A percentile compares a stretch with the other conserved stretches of the same genome.
phyloP scores from a whole-genome alignment of 306 rosid species.

The Lagenaria siceraria region DNA sequence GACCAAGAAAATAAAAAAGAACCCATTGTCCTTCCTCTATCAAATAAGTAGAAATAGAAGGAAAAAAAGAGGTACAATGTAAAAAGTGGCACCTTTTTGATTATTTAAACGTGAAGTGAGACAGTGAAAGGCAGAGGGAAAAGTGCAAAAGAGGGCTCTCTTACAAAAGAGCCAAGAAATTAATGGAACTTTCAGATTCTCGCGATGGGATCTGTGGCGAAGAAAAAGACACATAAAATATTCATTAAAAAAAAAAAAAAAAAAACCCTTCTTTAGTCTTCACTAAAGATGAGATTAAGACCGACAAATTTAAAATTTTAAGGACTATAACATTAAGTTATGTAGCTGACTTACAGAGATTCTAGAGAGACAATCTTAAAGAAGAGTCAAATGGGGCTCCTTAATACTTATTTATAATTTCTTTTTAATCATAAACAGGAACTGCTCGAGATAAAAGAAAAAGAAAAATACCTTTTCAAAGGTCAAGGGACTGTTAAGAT shows the following conservation, averaged over 20 bases:
- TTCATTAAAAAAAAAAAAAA: background rate
- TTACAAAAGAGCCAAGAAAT: slow-evolving; percentile 5
- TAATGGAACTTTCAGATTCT: slow-evolving; percentile 24
- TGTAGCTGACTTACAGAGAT: background rate
- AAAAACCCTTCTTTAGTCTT: background rate
- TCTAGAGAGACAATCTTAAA: background rate
- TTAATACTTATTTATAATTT: background rate
- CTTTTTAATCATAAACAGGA: background rate
- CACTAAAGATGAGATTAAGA: background rate
- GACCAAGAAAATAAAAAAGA: slow-evolving; percentile 29
- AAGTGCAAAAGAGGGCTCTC: background rate
- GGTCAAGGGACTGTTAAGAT: background rate
- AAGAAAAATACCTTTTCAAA: background rate
- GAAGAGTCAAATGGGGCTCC: background rate
- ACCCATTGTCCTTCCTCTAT: slow-evolving; percentile 23
- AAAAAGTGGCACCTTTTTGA: background rate
- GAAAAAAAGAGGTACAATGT: background rate
- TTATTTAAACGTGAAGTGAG: slow-evolving; percentile 8
- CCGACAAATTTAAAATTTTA: background rate
- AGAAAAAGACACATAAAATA: slow-evolving; percentile 25
- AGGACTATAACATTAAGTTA: background rate
- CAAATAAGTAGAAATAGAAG: background rate
- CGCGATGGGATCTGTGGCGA: slow-evolving; percentile 41
- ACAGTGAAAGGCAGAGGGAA: slow-evolving; percentile 15
- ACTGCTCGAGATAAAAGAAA: background rate